Evolutionary conservation across 2,329 filamentous ascomycete genomes (phyloP).

Genomic region (Epichloe typhina): DNA sequence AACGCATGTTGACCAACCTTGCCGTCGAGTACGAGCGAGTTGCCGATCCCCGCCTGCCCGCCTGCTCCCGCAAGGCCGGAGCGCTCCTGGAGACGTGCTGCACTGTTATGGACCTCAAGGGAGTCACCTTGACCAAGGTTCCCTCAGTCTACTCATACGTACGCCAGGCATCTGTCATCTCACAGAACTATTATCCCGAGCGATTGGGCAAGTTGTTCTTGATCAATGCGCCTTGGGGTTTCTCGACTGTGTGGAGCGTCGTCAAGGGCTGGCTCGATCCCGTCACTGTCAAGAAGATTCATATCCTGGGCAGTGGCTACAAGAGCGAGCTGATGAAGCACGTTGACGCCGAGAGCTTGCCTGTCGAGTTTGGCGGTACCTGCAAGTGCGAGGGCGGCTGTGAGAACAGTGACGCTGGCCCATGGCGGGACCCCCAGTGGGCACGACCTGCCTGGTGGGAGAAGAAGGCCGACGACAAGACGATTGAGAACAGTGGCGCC

Average conservation of each 20-base stretch:
- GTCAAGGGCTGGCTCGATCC: constrained; percentile 94
- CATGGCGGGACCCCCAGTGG: constrained; percentile 63
- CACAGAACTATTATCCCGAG: constrained; percentile 98
- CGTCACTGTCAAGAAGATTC: constrained; percentile 91
- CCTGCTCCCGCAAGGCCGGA: constrained; percentile 84
- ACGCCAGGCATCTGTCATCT: constrained; percentile 71
- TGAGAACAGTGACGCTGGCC: constrained; percentile 74
- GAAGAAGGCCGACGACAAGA: constrained; percentile 27
- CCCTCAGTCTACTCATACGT: constrained; percentile 82
- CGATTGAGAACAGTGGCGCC: constrained; percentile 27
- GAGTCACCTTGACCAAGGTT: constrained; percentile 71
- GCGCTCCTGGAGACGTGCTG: constrained; percentile 93
- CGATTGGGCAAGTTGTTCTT: constrained; percentile 90
- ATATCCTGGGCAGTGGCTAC: constrained; percentile 72
- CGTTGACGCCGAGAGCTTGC: constrained; percentile 80
- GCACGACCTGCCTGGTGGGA: constrained; percentile 52
- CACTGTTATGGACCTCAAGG: constrained; percentile 96
- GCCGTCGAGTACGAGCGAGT: constrained; percentile 97
- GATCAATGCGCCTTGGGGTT: constrained; percentile 97
- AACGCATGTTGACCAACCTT: constrained; percentile 93
- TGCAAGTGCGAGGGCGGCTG: constrained; percentile 79
- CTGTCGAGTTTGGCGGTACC: constrained; percentile 68
- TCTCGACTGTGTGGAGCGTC: constrained; percentile 70
- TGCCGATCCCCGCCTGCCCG: constrained; percentile 81
- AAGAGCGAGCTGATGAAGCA: constrained; percentile 74